phyloP scores from a whole-genome alignment of 768 basidiomycete genomes.

The Chalciporus pseudorubinellus region DNA sequence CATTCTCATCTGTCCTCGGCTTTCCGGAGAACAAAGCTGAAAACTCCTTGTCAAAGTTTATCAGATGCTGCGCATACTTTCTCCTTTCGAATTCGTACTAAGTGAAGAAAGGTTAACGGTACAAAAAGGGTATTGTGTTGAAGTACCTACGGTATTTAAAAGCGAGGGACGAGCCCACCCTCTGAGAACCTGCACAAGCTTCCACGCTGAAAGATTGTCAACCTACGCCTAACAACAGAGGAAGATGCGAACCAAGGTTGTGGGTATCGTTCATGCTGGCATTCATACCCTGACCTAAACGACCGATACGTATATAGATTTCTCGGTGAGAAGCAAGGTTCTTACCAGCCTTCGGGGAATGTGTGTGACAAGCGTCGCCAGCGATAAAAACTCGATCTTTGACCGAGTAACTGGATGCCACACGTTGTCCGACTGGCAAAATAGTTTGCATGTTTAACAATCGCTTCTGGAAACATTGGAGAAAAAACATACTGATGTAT shows the following conservation, averaged over 20 bases:
- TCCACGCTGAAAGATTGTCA: slow-evolving; percentile 48
- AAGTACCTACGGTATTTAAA: slow-evolving; percentile 39
- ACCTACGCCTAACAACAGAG: slow-evolving; percentile 37
- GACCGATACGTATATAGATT: background rate
- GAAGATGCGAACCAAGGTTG: slow-evolving; percentile 49
- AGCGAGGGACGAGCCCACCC: slow-evolving; percentile 40
- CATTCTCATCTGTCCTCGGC: slow-evolving; percentile 46
- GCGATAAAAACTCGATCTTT: slow-evolving; percentile 72
- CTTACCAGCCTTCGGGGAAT: slow-evolving; percentile 63
- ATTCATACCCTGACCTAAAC: slow-evolving; percentile 70
- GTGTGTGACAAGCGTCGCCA: slow-evolving; percentile 73
- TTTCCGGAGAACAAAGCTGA: slow-evolving; percentile 67
- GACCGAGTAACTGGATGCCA: slow-evolving; percentile 60
- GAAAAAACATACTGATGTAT: slow-evolving; percentile 52
- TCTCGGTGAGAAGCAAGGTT: background rate
- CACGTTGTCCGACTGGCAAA: slow-evolving; percentile 66
- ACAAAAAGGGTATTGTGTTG: background rate
- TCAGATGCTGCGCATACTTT: slow-evolving; percentile 69
- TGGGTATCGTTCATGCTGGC: slow-evolving; percentile 76
- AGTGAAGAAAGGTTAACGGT: background rate
- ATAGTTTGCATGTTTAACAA: background rate
- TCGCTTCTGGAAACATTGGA: background rate
- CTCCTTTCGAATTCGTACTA: slow-evolving; percentile 71
- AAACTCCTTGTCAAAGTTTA: slow-evolving; percentile 66
- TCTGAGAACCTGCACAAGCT: slow-evolving; percentile 43